Evolutionary conservation across 306 rosid genomes (phyloP), one percentile per base, ranked within the genome.

Genomic region (Cicer judaicum): DNA sequence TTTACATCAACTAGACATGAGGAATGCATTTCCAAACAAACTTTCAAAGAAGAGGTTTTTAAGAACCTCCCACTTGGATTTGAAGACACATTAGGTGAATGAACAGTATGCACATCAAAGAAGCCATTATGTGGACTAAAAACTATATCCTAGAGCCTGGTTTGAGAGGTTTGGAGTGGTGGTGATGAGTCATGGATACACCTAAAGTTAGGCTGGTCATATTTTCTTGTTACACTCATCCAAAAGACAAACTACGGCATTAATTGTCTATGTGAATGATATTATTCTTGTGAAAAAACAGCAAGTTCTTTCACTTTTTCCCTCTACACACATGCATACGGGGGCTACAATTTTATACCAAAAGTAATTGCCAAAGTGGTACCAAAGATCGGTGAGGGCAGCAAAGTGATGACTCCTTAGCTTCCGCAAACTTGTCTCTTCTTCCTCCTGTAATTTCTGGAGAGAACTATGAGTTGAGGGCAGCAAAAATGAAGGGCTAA

Each of bases 11-110:
- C 62, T 55, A 18, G n/a, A 19, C 12, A 18, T 55, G 38, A 55
- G 8, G 39, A 55, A 55, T 55, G 61, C 61, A 55, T 55, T 55
- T 55, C 54, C n/a, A 48, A 48, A 55, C 10, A 12, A 13, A 55
- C 9, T 1, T 55, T 19, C 38, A 7, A 55, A 19, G 19, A 50
- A 50, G 62, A 18, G 62, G n/a, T 55, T 55, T 56, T 21, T 19
- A 21, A 7, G 61, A 55, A 10, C 61, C 38, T 55, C 4, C 63
- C 5, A 19, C 12, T 38, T 55, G 13, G 39, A 55, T 4, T 18
- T 55, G 7, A 19, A 55, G n/a, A 55, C 8, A 48, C 5, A n/a
- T 2, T 5, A 48, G 60, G 60, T 54, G 60, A 54, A 16, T 7
- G 29, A 54, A 54, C 24, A 16, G 36, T 8, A 0, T 54, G 36